These are phyloP conservation scores for Cryphonectria nitschkei DNA, from an alignment of 2,329 filamentous ascomycete species.

Conservation along the genomic window DNA sequence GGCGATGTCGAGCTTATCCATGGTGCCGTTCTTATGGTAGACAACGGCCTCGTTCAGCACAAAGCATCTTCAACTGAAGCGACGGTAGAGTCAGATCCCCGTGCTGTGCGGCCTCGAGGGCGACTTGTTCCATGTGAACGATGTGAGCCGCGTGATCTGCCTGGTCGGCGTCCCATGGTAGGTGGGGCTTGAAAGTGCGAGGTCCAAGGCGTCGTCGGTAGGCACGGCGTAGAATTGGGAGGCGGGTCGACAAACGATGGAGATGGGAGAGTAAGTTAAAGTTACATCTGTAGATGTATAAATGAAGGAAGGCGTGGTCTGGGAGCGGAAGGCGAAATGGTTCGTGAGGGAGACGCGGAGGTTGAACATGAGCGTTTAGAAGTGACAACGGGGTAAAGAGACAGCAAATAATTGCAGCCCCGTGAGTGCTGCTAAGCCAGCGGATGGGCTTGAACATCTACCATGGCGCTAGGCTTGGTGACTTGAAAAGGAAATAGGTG, in stretches of 20 bases:
- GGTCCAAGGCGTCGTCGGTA: too few relatives aligned
- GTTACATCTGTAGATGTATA: neutral
- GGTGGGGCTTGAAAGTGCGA: neutral
- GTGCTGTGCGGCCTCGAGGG: constrained; percentile 40
- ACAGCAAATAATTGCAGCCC: too few relatives aligned
- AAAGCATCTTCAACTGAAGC: constrained; percentile 59
- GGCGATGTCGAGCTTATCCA: constrained; percentile 54
- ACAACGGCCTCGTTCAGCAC: constrained; percentile 65
- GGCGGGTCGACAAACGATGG: neutral
- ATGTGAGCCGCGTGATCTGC: constrained; percentile 14
- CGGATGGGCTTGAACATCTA: too few relatives aligned
- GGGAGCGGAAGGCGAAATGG: neutral
- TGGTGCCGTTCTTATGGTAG: constrained; percentile 49
- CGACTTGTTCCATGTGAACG: constrained; percentile 24
- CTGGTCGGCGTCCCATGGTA: constrained; percentile 17
- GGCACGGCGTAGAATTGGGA: neutral
- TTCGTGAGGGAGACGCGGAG: neutral
- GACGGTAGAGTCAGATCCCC: constrained; percentile 50
- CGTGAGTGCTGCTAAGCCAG: too few relatives aligned
- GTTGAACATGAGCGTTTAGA: neutral
- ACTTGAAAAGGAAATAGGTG: too few relatives aligned
- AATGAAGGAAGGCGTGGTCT: neutral
- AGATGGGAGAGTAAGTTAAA: neutral
- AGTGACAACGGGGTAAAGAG: neutral
- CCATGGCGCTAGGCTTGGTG: too few relatives aligned